Base-by-base conservation (phyloP, 805 yeast species). In the Zygosaccharomyces pseudorouxii region DNA sequence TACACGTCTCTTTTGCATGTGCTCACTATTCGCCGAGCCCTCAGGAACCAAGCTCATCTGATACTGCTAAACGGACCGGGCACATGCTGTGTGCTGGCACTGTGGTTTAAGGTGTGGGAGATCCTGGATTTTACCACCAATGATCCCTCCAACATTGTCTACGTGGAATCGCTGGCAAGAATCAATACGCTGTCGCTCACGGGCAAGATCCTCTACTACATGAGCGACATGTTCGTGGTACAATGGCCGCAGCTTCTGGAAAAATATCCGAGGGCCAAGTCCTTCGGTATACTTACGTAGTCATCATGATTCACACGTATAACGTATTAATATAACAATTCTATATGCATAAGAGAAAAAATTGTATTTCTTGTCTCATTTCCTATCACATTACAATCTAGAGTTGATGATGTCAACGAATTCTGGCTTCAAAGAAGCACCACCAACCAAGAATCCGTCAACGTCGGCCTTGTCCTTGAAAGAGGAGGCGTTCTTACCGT, bases 361-460 rank as follows among this genome's bases (percentile, higher is more conserved):
- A 25, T 25, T 10, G 10, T 9, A 25, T 28, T 22, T 37, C 36
- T 18, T 27, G n/a, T 44, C 27, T 28, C 33, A n/a, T 39, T 23
- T 11, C 43, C 44, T 23, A 41, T 18, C 33, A 22, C 28, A 16
- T 25, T 41, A 41, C 29, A 76, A 74, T 84, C 96, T 85, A 47
- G 95, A 86, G 78, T 86, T 92, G 81, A 93, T 79, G 69, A 93
- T 93, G 75, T 89, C 93, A 67, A 88, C 82, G 68, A 93, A 93
- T 78, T 93, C 99, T 58, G 99, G 96, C 81, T 93, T 93, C 73
- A 93, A 82, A 41, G 95, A 88, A 68, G 99, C 99, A 77, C 99
- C 99, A 68, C 99, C 99, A 63, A 93, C 99, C 67, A 93, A 82
- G 92, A 90, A 93, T 47, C 99, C 99, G 69, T 93, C 99, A 56